A percentile compares a stretch with the other conserved stretches of the same genome.
Conservation (phyloP, 257 asterid species). For the Parsonsia alboflavescens region DNA sequence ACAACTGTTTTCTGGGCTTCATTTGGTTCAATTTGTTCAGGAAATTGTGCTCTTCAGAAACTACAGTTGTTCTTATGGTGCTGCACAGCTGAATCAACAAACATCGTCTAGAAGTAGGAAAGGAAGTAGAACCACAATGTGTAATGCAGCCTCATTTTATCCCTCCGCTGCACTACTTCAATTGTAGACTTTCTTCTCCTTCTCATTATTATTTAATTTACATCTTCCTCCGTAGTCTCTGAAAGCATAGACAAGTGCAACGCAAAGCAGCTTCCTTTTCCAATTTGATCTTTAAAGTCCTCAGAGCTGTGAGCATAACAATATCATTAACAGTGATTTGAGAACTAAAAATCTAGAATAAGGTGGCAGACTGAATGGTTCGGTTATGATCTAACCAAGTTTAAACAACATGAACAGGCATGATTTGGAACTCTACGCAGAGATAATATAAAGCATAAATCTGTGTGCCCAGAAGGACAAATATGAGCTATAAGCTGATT, state of each 20-base stretch:
- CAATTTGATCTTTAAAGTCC: not conserved
- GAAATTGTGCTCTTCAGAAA: not conserved
- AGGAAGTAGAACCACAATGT: not conserved
- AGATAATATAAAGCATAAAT: not conserved
- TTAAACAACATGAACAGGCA: not conserved
- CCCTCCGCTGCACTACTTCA: not conserved
- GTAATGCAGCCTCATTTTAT: not conserved
- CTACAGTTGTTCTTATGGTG: not conserved
- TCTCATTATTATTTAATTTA: not conserved
- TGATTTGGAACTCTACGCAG: not conserved
- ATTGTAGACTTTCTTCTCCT: not conserved
- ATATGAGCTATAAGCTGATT: too few species aligned
- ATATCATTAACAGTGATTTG: not conserved
- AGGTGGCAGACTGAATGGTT: not conserved
- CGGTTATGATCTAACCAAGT: not conserved
- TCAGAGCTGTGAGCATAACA: not conserved
- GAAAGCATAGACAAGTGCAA: not conserved
- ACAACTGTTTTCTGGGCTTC: not conserved
- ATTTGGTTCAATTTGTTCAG: not conserved
- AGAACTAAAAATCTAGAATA: not conserved
- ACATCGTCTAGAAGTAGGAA: not conserved
- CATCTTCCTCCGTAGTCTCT: not conserved
- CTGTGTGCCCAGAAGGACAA: not conserved
- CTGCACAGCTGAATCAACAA: not conserved
- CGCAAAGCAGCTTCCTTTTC: not conserved